A percentile compares a stretch with the other conserved stretches of the same genome.
phyloP scores from a whole-genome alignment of 106 monocot genomes.

The Allium sativum region DNA sequence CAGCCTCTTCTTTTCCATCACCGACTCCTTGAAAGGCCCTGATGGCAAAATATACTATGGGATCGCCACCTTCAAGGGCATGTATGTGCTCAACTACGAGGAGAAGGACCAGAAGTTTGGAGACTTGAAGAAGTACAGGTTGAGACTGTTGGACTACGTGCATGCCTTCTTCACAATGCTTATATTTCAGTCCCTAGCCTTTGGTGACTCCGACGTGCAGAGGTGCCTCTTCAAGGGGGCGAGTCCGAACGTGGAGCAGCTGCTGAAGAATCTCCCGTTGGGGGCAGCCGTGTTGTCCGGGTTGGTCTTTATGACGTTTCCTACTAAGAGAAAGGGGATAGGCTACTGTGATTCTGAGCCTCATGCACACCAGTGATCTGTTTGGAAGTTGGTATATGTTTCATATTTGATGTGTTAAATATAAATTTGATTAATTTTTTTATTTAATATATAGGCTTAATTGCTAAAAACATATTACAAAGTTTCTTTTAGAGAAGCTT shows the following conservation, averaged over 20 bases:
- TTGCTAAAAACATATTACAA: too few species aligned
- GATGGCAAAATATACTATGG: constrained; percentile 56
- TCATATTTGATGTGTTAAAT: too few species aligned
- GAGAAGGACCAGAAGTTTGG: not conserved
- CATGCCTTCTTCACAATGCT: constrained; percentile 29
- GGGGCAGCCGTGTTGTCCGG: constrained; percentile 29
- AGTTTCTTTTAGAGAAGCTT: too few species aligned
- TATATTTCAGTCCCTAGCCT: constrained; percentile 25
- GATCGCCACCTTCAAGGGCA: constrained; percentile 37
- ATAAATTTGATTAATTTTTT: too few species aligned
- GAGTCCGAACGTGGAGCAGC: constrained; percentile 2
- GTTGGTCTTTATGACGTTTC: constrained; percentile 35
- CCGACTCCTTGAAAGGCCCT: constrained; percentile 42
- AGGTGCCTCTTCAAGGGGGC: constrained; percentile 25
- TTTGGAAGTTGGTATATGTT: too few species aligned
- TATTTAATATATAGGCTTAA: too few species aligned
- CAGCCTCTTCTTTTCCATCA: constrained; percentile 50
- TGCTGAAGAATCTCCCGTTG: constrained; percentile 35
- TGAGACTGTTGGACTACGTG: constrained; percentile 24
- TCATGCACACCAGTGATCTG: not conserved
- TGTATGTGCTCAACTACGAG: constrained; percentile 32
- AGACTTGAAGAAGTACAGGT: constrained; percentile 13
- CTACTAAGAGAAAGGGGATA: constrained; percentile 40
- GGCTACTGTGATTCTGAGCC: constrained; percentile 21
- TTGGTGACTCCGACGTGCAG: constrained; percentile 21